Conservation (phyloP, 495 filamentous ascomycete genomes). For the Daldinia grandis region DNA sequence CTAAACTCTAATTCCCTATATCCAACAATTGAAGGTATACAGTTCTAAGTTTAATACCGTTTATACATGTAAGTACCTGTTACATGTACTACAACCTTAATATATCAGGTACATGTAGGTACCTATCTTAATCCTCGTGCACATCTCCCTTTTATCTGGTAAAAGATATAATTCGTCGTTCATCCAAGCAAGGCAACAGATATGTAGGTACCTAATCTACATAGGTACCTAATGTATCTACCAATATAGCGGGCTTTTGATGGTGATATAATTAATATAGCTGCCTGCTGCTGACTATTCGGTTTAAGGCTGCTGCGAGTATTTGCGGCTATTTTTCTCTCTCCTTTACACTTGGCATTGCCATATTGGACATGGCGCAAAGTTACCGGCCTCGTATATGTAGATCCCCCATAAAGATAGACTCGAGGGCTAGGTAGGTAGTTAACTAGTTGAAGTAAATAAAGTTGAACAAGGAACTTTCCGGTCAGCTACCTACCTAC, state of each 20-base stretch:
- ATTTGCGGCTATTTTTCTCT: conserved; percentile 8
- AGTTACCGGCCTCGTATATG: conserved; percentile 33
- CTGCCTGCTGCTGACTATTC: conserved; percentile 3
- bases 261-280: background rate
- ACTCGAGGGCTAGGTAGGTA: conserved; percentile 24
- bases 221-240: too few relatives aligned
- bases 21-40: too few relatives aligned
- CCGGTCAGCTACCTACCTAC: conserved; percentile 5
- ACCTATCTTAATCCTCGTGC: background rate
- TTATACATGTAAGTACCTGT: too few relatives aligned
- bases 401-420: conserved; percentile 20
- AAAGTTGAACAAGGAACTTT: conserved; percentile 24
- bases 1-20: too few relatives aligned
- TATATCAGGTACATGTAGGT: background rate
- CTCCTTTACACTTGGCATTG: conserved; percentile 27
- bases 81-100: background rate
- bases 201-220: too few relatives aligned
- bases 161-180: background rate
- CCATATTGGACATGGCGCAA: conserved; percentile 26
- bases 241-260: background rate
- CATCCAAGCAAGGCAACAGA: too few relatives aligned
- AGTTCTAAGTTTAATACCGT: too few relatives aligned
- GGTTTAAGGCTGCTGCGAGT: background rate
- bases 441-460: too few relatives aligned
- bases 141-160: background rate